phyloP scores from a whole-genome alignment of 306 rosid genomes.

The Begonia masoniana region DNA sequence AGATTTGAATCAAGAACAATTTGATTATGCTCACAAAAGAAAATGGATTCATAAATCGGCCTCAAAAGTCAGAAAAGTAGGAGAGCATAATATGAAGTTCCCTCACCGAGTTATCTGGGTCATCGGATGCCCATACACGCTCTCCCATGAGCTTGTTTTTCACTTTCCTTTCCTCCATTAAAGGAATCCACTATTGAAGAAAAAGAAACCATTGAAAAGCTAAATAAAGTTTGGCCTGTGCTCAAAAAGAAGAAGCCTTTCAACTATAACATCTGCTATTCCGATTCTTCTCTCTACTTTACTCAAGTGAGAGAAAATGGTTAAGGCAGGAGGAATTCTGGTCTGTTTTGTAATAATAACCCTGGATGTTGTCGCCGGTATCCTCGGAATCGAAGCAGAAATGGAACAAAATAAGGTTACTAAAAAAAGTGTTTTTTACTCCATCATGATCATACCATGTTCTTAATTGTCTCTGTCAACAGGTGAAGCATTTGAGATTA shows the following conservation, averaged over 20 bases:
- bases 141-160: constrained; percentile 41
- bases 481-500: constrained; percentile 70
- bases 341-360: constrained; percentile 53
- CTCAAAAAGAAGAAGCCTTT: constrained; percentile 37
- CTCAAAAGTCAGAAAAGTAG: constrained; percentile 2
- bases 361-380: constrained; percentile 76
- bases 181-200: constrained; percentile 46
- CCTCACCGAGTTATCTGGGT: constrained; percentile 2
- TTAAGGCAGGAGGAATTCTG: constrained; percentile 38
- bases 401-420: constrained; percentile 72
- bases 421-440: background rate
- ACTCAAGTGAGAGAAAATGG: constrained; percentile 30
- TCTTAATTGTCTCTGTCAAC: constrained; percentile 5
- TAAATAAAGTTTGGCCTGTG: constrained; percentile 22
- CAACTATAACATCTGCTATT: constrained; percentile 4
- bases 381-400: constrained; percentile 88
- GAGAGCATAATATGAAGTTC: background rate
- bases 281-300: constrained; percentile 8
- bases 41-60: background rate
- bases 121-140: constrained; percentile 18
- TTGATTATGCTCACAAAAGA: too few species aligned
- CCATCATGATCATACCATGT: too few species aligned
- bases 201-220: constrained; percentile 18
- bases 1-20: too few species aligned
- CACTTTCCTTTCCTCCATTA: constrained; percentile 44